Evolutionary conservation across 2,329 filamentous ascomycete genomes (phyloP), one percentile per base, ranked within the genome.

Genomic region (Laburnicola sp.): DNA sequence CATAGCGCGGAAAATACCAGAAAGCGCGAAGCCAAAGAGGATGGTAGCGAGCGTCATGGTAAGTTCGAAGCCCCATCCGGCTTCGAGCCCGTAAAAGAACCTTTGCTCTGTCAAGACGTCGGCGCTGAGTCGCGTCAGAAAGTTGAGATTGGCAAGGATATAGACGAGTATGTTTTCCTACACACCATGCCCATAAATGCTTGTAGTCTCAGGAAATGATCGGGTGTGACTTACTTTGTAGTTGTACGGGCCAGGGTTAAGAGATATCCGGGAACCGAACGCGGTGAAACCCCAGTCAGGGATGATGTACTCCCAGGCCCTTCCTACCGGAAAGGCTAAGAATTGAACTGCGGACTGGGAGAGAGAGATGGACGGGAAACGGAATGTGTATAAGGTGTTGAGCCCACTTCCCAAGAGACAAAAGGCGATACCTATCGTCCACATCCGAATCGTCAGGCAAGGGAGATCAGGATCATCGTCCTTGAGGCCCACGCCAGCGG

Each of bases 331-430:
- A 67, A 94, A 91, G 38, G 91, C 89, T 49, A 95, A 84, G 51
- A 95, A 79, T 63, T 94, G 79, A 26, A 89, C 89, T 76, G 96
- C 94, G 60, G 95, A 88, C 34, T 90, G 90, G 22, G 89, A 92
- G 66, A 95, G 93, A 53, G 88, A 88, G 70, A 95, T 89, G 71
- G 89, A 94, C 26, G 91, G 91, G 78, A 94, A 95, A 82, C 91
- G 83, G 68, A 95, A 78, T 28, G 89, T 92, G 77, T 95, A 96
- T 76, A 95, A 94, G 36, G 94, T 76, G 71, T 94, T 94, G 22
- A 88, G 91, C 1, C 88, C 88, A 42, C 89, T 93, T 54, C 90
- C 90, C 31, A 91, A 82, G 32, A 94, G 80, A 7, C 89, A 86
- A 70, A 94, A 94, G 6, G 94, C 68, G 34, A 89, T 80, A 11